These are phyloP conservation scores for Kluyveromyces sp. DNA, from an alignment of 1,139 yeast species.

Conservation along the genomic window DNA sequence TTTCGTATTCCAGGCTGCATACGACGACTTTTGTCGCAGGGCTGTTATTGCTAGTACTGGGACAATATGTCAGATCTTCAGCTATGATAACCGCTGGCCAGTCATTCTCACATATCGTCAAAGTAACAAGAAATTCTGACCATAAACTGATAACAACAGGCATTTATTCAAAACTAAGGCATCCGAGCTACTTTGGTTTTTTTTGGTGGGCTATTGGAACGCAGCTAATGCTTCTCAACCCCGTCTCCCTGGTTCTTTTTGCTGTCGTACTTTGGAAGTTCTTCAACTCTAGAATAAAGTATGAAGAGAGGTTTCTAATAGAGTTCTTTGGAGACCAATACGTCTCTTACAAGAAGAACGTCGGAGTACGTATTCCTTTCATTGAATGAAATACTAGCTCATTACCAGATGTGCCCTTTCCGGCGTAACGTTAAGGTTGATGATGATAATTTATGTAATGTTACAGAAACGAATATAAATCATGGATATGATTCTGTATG, in stretches of 20 bases:
- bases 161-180: slow-evolving; percentile 59
- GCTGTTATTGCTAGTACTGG: slow-evolving; percentile 40
- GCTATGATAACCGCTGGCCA: slow-evolving; percentile 87
- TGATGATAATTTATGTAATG: background rate
- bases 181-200: slow-evolving; percentile 89
- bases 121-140: slow-evolving; percentile 41
- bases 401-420: no score
- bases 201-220: slow-evolving; percentile 92
- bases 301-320: slow-evolving; percentile 61
- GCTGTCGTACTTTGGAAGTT: slow-evolving; percentile 52
- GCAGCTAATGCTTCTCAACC: slow-evolving; percentile 64
- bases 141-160: slow-evolving; percentile 72
- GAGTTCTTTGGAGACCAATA: slow-evolving; percentile 68
- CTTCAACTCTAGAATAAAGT: slow-evolving; percentile 56
- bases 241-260: slow-evolving; percentile 45
- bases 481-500: no score
- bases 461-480: background rate
- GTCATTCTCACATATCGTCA: slow-evolving; percentile 82
- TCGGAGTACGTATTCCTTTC: slow-evolving; percentile 61
- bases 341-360: slow-evolving; percentile 41
- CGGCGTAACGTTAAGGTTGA: no score
- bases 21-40: slow-evolving; percentile 38
- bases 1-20: slow-evolving; percentile 10
- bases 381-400: slow-evolving; percentile 33
- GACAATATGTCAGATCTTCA: slow-evolving; percentile 60